Base-by-base conservation (phyloP, 352 stramenopile genomes). In the Aphanomyces euteiches region DNA sequence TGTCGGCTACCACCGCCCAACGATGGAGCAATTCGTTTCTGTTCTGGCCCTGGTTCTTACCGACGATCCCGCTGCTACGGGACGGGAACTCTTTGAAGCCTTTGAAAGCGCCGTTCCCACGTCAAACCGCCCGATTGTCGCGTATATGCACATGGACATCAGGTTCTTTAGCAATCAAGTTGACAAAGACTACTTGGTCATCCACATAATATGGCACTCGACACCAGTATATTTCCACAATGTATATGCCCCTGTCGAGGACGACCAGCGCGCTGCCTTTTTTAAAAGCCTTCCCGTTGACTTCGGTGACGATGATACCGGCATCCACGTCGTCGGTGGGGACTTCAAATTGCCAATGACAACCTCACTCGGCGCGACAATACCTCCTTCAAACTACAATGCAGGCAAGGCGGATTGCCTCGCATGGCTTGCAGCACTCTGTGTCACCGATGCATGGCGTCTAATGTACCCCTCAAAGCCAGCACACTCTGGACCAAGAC, bases 361-460 rank as follows among this genome's bases (percentile, higher is more conserved):
- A 47, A 4, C 40, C 39, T 17, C 66, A 13, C 12, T 70, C 34
- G 53, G 73, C 37, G 19, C 47, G 36, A 36, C 39, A 4, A 41
- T 34, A 15, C 10, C 15, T 8, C 47, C 3, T 5, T 12, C n/a
- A 21, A 8, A 39, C 0, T 21, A 47, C 19, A 0, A 40, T 5
- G 5, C 21, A 28, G 40, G 47, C 15, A 10, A 47, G 1, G 39
- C 54, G 3, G 10, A 39, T 10, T 72, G 67, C 43, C n/a, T 73
- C 5, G 64, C n/a, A n/a, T 6, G 64, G 71, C 34, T 69, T 13
- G 38, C 21, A 5, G 34, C 34, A 3, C 56, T 78, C 12, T 50
- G 58, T 19, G 70, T 76, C 36, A 38, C 58, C 1, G 74, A 77
- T 28, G 54, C 50, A 1, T 77, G 72, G 72, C 74, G 61, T 2